Conservation (phyloP, 768 basidiomycete species). For the Agrocybe praecox region DNA sequence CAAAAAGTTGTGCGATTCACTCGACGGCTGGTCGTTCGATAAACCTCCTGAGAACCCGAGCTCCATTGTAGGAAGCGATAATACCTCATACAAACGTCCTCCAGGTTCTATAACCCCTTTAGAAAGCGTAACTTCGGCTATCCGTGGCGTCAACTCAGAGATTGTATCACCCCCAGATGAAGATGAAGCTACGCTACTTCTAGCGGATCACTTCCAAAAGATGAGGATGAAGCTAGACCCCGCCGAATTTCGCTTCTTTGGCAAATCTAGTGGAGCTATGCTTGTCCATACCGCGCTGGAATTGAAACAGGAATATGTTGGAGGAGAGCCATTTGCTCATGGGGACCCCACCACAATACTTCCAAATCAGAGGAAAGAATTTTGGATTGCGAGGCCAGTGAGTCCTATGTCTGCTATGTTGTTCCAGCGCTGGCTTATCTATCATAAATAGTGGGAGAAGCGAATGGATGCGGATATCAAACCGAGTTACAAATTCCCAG, state of each 20-base stretch:
- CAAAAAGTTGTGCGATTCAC: slow-evolving; percentile 49
- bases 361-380: slow-evolving; percentile 31
- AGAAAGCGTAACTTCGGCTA: slow-evolving; percentile 34
- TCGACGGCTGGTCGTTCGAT: slow-evolving; percentile 24
- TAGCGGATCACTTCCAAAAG: slow-evolving; percentile 37
- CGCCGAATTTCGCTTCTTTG: slow-evolving; percentile 48
- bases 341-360: slow-evolving; percentile 14
- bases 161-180: slow-evolving; percentile 21
- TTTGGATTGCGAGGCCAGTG: slow-evolving; percentile 39
- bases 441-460: slow-evolving; percentile 38
- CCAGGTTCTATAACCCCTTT: slow-evolving; percentile 6
- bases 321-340: slow-evolving; percentile 22
- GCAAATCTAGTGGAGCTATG: slow-evolving; percentile 58
- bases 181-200: slow-evolving; percentile 35
- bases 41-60: slow-evolving; percentile 22
- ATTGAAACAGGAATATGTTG: slow-evolving; percentile 58
- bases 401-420: slow-evolving; percentile 7
- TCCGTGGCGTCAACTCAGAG: slow-evolving; percentile 28
- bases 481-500: slow-evolving; percentile 47
- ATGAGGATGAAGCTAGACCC: slow-evolving; percentile 35
- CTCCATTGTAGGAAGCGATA: slow-evolving; percentile 15
- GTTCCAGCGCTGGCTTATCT: not conserved
- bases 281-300: slow-evolving; percentile 57
- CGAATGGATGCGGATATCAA: slow-evolving; percentile 8
- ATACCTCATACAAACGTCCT: not conserved